phyloP scores from a whole-genome alignment of 768 basidiomycete species.

The Trichaptum fuscoviolaceum region DNA sequence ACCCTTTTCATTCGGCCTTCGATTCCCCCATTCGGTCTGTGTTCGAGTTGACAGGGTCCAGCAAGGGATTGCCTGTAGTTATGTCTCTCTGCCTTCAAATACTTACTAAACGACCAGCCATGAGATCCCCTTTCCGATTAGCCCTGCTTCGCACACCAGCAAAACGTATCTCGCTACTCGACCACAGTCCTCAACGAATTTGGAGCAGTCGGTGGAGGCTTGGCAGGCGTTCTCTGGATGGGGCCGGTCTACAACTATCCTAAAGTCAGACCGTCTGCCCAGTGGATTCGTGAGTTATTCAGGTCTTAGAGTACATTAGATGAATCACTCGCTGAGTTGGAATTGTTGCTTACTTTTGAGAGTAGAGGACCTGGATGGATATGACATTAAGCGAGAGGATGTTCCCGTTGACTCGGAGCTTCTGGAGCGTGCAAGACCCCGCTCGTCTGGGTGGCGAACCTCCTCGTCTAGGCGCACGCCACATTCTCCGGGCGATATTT shows the following conservation, averaged over 20 bases:
- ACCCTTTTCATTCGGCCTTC: background rate
- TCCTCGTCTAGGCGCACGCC: background rate
- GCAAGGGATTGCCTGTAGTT: background rate
- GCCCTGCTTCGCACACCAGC: background rate
- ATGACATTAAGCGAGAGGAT: background rate
- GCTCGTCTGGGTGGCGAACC: background rate
- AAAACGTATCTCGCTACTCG: background rate
- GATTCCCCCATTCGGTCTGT: background rate
- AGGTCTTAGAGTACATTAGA: background rate
- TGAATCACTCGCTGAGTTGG: background rate
- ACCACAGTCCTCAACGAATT: background rate
- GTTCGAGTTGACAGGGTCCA: background rate
- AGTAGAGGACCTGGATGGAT: background rate
- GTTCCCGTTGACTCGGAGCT: background rate
- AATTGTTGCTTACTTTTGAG: background rate
- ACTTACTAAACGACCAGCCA: background rate
- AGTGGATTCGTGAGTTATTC: background rate
- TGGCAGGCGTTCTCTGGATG: background rate
- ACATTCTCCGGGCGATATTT: background rate
- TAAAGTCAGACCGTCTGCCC: background rate
- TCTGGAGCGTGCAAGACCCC: background rate
- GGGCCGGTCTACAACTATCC: background rate
- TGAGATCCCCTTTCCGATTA: constrained; percentile 1
- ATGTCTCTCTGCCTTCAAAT: background rate
- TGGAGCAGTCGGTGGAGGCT: background rate